Evolutionary conservation across 2,329 filamentous ascomycete species (phyloP).

Genomic region (Trichophyton mentagrophytes): DNA sequence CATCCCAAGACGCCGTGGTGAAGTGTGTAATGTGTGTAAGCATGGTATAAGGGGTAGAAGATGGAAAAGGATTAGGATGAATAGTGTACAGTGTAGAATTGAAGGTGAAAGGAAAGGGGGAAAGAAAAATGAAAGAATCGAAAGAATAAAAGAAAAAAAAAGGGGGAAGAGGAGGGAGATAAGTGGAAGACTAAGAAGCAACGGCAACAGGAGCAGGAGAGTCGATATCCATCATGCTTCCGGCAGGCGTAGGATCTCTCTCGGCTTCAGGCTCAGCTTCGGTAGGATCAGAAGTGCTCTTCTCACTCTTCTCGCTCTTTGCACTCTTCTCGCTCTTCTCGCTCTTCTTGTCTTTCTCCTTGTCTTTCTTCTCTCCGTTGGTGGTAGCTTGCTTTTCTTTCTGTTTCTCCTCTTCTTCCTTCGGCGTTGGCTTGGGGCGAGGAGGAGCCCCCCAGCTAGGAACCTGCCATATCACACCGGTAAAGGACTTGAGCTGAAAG

Average conservation of each 20-base stretch:
- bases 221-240: background rate
- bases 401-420: background rate
- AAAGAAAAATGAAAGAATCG: background rate
- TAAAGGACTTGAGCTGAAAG: conserved; percentile 83
- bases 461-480: conserved; percentile 70
- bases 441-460: conserved; percentile 66
- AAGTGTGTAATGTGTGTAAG: background rate
- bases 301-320: background rate
- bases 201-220: background rate
- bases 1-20: background rate
- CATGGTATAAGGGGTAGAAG: background rate
- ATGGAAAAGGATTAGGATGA: background rate
- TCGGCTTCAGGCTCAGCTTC: background rate
- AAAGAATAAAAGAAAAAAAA: too few species aligned
- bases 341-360: background rate
- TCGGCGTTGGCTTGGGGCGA: conserved; percentile 8
- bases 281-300: conserved; percentile 1
- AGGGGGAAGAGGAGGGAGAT: background rate
- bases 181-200: background rate
- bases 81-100: background rate
- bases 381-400: background rate
- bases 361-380: background rate
- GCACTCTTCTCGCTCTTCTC: conserved; percentile 5
- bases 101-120: too few species aligned
- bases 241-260: background rate